These are phyloP conservation scores for Claviceps pazoutovae DNA, from an alignment of 2,329 filamentous ascomycete species.

Conservation along the genomic window DNA sequence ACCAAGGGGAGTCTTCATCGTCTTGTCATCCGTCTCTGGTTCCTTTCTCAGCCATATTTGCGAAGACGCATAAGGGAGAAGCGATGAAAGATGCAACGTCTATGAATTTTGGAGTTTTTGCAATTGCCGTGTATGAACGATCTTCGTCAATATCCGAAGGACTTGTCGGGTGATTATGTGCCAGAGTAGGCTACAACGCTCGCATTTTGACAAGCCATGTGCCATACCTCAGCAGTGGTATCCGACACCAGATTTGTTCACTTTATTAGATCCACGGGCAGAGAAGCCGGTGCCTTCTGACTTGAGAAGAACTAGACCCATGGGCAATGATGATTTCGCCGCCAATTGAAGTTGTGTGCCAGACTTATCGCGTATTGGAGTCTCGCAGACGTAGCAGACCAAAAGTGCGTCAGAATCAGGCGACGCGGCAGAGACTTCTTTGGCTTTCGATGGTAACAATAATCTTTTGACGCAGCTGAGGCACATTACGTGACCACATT, in stretches of 20 bases:
- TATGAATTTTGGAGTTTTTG: neutral
- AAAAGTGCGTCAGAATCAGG: slow-evolving; percentile 32
- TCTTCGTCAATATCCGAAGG: neutral
- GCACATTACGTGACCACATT: slow-evolving; percentile 86
- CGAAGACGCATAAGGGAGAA: slow-evolving; percentile 9
- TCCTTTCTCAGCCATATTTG: slow-evolving; percentile 27
- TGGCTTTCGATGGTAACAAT: slow-evolving; percentile 44
- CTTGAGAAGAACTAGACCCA: slow-evolving; percentile 64
- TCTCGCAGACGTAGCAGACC: slow-evolving; percentile 75
- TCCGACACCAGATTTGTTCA: slow-evolving; percentile 63
- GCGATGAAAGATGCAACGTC: neutral
- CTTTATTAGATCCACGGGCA: slow-evolving; percentile 68
- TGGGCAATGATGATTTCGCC: slow-evolving; percentile 45
- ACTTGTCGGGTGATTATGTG: neutral
- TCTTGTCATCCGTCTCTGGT: slow-evolving; percentile 58
- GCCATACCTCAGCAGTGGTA: slow-evolving; percentile 56
- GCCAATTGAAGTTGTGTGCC: slow-evolving; percentile 29
- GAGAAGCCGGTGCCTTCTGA: slow-evolving; percentile 90
- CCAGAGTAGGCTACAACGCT: neutral
- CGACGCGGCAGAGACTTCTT: slow-evolving; percentile 10
- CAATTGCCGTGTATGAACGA: neutral
- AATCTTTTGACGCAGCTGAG: slow-evolving; percentile 75
- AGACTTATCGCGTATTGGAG: slow-evolving; percentile 46
- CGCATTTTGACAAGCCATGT: neutral
- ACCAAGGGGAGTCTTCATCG: slow-evolving; percentile 68